Percentiles rank a stretch among this genome's conserved stretches.
phyloP scores from a whole-genome alignment of 495 filamentous ascomycete genomes.

The Chaetomium tenue region DNA sequence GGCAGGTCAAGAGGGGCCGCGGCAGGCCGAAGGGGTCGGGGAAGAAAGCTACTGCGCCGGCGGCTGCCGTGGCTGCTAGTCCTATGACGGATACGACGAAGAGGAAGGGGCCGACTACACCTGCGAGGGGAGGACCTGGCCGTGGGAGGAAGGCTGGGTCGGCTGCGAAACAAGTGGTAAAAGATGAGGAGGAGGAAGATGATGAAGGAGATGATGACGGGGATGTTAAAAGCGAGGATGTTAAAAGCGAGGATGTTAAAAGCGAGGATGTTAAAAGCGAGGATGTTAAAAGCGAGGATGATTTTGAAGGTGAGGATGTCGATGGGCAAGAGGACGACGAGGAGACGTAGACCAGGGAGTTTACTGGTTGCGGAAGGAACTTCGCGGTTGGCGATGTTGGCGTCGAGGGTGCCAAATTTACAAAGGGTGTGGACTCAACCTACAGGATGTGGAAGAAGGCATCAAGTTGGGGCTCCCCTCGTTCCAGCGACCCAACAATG shows the following conservation, averaged over 20 bases:
- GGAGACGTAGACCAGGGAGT: too few relatives aligned
- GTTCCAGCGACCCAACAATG: too few relatives aligned
- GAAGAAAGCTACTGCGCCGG: too few relatives aligned
- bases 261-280: too few relatives aligned
- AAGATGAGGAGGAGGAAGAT: slow-evolving; percentile 6
- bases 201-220: neutral
- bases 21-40: slow-evolving; percentile 11
- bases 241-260: neutral
- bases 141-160: slow-evolving; percentile 5
- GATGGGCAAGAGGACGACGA: too few relatives aligned
- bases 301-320: neutral
- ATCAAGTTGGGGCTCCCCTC: too few relatives aligned
- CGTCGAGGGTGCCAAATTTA: too few relatives aligned
- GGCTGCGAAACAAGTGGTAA: slow-evolving; percentile 5
- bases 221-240: neutral
- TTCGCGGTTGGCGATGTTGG: too few relatives aligned
- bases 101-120: slow-evolving; percentile 4
- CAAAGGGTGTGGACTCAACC: too few relatives aligned
- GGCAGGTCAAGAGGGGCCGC: slow-evolving; percentile 2
- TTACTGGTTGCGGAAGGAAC: too few relatives aligned
- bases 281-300: neutral
- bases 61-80: neutral
- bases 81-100: neutral
- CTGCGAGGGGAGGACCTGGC: slow-evolving; percentile 12
- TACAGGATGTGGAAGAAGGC: too few relatives aligned